A percentile compares a stretch with the other conserved stretches of the same genome.
Evolutionary conservation across 768 basidiomycete species (phyloP).

Genomic region (Calocybe indica): DNA sequence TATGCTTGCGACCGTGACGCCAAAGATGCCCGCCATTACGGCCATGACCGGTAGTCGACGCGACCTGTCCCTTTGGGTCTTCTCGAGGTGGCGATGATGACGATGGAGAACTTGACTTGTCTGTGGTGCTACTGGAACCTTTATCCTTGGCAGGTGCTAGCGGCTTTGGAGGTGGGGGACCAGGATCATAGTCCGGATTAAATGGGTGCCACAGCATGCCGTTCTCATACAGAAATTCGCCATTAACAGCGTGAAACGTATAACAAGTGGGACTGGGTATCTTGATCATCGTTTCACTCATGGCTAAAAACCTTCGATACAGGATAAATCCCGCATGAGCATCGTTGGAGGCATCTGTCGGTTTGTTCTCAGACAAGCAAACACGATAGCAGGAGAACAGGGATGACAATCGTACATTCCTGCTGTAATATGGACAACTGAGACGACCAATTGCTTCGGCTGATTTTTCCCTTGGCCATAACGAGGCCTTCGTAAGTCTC

Average conservation of each 20-base stretch:
- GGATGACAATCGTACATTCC: conserved; percentile 46
- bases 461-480: conserved; percentile 54
- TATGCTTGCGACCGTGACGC: too few relatives aligned
- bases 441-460: conserved; percentile 67
- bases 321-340: conserved; percentile 57
- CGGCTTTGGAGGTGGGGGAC: conserved; percentile 48
- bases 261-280: conserved; percentile 41
- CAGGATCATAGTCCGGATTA: conserved; percentile 71
- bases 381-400: neutral
- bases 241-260: conserved; percentile 48
- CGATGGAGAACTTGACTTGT: neutral
- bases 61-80: too few relatives aligned
- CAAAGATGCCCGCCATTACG: too few relatives aligned
- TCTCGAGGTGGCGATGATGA: neutral
- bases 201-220: conserved; percentile 45
- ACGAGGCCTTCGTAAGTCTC: conserved; percentile 49
- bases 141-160: conserved; percentile 15
- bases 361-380: conserved; percentile 4
- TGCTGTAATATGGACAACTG: conserved; percentile 38
- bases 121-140: conserved; percentile 3
- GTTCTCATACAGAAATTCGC: conserved; percentile 32
- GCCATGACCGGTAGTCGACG: too few relatives aligned
- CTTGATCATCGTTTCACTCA: conserved; percentile 30
- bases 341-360: conserved; percentile 66
- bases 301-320: conserved; percentile 37